Evolutionary conservation across 129 eudicot species (phyloP).

Genomic region (Chrysanthemum seticuspe): DNA sequence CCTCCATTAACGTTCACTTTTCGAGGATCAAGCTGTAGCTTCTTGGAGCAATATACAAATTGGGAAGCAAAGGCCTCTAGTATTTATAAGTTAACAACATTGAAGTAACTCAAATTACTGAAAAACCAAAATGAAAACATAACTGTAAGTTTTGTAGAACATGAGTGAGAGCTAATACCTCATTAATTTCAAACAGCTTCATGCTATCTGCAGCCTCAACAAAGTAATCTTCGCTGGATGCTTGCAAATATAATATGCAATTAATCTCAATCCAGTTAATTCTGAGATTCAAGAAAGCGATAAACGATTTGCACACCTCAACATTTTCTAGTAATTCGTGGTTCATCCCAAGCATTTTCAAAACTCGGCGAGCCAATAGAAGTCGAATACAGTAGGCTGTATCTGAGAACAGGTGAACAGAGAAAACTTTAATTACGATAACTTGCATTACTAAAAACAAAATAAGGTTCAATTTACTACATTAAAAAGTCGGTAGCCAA

Average conservation of each 20-base stretch:
- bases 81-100: not conserved
- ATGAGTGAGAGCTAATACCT: conserved; percentile 34
- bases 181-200: conserved; percentile 60
- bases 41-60: conserved; percentile 62
- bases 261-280: not conserved
- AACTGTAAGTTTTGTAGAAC: not conserved
- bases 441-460: not conserved
- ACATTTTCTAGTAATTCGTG: conserved; percentile 56
- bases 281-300: not conserved
- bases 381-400: conserved; percentile 44
- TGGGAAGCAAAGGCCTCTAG: conserved; percentile 77
- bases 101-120: not conserved
- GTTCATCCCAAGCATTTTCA: conserved; percentile 56
- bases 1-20: conserved; percentile 78
- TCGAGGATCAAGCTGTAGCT: conserved; percentile 56
- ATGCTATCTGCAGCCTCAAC: conserved; percentile 39
- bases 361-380: conserved; percentile 57
- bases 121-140: not conserved
- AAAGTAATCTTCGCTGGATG: conserved; percentile 49
- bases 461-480: too few relatives aligned
- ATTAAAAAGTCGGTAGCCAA: too few relatives aligned
- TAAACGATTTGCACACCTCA: conserved; percentile 31
- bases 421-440: not conserved
- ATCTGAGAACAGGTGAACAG: not conserved
- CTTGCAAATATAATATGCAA: conserved; percentile 25